Evolutionary conservation across 345 rosid species (phyloP), one percentile per base, ranked within the genome.

Genomic region (Eucalyptus tenuipes): DNA sequence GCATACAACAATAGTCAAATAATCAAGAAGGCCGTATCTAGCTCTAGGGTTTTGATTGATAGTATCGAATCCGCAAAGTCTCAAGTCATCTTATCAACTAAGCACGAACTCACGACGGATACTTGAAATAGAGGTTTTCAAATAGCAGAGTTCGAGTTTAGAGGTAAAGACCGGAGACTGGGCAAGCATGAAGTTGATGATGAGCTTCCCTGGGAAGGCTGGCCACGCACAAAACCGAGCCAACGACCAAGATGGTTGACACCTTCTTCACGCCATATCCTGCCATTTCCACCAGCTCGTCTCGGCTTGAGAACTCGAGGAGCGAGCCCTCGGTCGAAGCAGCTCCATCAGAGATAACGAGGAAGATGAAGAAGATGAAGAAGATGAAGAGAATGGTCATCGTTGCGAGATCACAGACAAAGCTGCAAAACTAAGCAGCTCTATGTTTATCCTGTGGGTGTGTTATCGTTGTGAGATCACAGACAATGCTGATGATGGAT

Each of bases 241-340:
- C 97, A 7, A 94, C 89, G 82, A 94, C 90, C 7, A 94, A 80
- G 47, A 94, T 94, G 45, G 94, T 94, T 2, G 97, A 95, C 17
- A 94, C 91, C 93, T 93, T 95, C 85, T 92, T 94, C 90, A 91
- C 95, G 16, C 97, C 97, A 27, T 95, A 94, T 18, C 97, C 96
- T 18, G 96, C 96, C 91, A 91, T 86, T 27, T 92, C 89, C 89
- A 92, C 93, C 95, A 94, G 66, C 85, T 95, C 97, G 33, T 94
- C 95, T 79, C 94, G 91, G 89, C 91, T 93, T 47, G 89, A 88
- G 6, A 57, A 42, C 86, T 88, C 0, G 2, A 75, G 82, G 24
- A 22, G 47, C 27, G 15, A 75, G 47, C 82, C 90, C 7, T 88
- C 93, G 85, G 24, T 48, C 13, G 91, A 88, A 82, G 88, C 22